Conservation (phyloP, 2,329 filamentous ascomycete species). For the Fusarium compactum region DNA sequence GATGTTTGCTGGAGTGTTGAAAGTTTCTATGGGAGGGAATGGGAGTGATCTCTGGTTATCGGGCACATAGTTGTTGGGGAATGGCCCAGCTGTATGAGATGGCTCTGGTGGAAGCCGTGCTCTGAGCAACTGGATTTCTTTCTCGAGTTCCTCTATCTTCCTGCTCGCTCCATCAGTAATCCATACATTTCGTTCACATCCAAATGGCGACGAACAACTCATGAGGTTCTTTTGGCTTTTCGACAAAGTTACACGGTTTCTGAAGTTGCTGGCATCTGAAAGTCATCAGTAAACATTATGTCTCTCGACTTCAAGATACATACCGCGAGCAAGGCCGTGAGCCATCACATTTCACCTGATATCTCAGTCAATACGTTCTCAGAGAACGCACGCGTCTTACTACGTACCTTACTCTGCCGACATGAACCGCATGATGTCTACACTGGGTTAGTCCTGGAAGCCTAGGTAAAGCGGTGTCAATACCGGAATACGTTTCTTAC, state of each 20-base stretch:
- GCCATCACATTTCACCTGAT: conserved; percentile 14
- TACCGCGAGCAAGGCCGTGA: conserved; percentile 19
- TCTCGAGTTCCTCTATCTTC: conserved; percentile 18
- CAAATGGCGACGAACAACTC: background rate
- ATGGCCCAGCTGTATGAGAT: fast-evolving
- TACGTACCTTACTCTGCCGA: conserved; percentile 20
- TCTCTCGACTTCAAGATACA: background rate
- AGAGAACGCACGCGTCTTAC: too few relatives aligned
- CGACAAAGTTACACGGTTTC: conserved; percentile 7
- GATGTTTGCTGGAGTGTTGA: fast-evolving
- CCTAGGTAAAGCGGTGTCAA: too few relatives aligned
- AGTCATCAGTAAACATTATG: background rate
- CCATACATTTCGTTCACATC: fast-evolving
- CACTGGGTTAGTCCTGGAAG: background rate
- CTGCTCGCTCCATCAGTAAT: background rate
- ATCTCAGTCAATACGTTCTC: too few relatives aligned
- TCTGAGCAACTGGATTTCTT: conserved; percentile 9
- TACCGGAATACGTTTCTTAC: conserved; percentile 27
- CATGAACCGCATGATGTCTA: conserved; percentile 21
- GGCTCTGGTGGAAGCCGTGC: background rate
- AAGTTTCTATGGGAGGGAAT: fast-evolving
- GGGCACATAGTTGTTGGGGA: background rate
- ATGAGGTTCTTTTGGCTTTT: conserved; percentile 14
- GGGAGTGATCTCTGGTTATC: background rate
- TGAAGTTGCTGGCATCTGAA: conserved; percentile 9